Evolutionary conservation across 768 basidiomycete species (phyloP).

Genomic region (Amanita pallidorosea): DNA sequence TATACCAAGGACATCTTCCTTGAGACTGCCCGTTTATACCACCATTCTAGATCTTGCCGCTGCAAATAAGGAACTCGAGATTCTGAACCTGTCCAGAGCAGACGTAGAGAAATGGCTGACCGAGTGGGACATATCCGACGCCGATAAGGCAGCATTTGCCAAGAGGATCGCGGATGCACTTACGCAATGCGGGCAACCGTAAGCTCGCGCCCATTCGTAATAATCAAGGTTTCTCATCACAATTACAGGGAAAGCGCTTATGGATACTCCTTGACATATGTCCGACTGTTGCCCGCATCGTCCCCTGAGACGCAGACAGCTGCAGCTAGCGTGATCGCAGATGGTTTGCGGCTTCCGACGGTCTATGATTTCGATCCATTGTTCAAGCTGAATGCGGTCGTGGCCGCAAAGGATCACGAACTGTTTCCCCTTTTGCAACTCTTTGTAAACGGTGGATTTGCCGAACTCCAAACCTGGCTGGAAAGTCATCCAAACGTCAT

Average conservation of each 20-base stretch:
- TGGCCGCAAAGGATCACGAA: constrained; percentile 55
- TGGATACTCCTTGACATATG: constrained; percentile 51
- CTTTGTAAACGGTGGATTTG: constrained; percentile 54
- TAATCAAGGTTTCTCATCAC: constrained; percentile 2
- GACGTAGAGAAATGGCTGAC: constrained; percentile 70
- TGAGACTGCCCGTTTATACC: constrained; percentile 44
- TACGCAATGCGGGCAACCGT: constrained; percentile 49
- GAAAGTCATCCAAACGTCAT: constrained; percentile 35
- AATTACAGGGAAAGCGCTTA: constrained; percentile 44
- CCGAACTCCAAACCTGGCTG: constrained; percentile 56
- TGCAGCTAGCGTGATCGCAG: constrained; percentile 49
- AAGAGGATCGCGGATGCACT: constrained; percentile 53
- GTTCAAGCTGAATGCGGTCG: constrained; percentile 65
- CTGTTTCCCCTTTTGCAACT: constrained; percentile 68
- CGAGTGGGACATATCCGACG: constrained; percentile 55
- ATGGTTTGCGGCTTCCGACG: constrained; percentile 52
- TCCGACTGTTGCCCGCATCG: constrained; percentile 46
- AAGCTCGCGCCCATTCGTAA: constrained; percentile 14
- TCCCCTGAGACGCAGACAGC: constrained; percentile 41
- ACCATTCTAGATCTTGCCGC: constrained; percentile 51
- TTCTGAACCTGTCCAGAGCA: constrained; percentile 45
- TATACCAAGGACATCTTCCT: constrained; percentile 50
- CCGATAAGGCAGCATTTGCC: constrained; percentile 57
- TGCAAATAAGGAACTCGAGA: constrained; percentile 48
- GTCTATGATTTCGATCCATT: constrained; percentile 77